Percentiles rank a stretch among this genome's conserved stretches.
Evolutionary conservation across 129 eudicot species (phyloP).

Genomic region (Flaveria robusta): DNA sequence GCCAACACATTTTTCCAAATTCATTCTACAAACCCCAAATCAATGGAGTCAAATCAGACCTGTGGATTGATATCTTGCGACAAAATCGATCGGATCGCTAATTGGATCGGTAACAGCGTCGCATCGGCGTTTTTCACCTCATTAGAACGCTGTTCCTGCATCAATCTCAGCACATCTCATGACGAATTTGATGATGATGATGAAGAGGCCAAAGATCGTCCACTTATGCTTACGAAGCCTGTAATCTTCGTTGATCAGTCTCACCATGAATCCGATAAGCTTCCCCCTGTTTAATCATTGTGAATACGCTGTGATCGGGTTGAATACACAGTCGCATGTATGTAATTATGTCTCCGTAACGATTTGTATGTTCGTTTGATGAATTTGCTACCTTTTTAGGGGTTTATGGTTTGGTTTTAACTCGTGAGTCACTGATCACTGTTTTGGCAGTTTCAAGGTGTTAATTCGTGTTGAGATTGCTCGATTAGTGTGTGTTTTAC

Average conservation of each 20-base stretch:
- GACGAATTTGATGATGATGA: conserved; percentile 49
- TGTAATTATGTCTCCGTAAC: conserved; percentile 18
- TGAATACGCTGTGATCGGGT: not conserved
- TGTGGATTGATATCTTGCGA: conserved; percentile 49
- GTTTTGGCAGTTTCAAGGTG: not conserved
- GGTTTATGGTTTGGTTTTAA: no score
- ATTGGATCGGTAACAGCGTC: conserved; percentile 65
- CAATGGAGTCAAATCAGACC: conserved; percentile 28
- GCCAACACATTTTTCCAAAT: not conserved
- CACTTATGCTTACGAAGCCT: conserved; percentile 57
- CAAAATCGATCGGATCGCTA: conserved; percentile 60
- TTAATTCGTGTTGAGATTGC: not conserved
- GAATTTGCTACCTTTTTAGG: no score
- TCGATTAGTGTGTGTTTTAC: not conserved
- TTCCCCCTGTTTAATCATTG: conserved; percentile 25
- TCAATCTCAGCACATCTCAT: conserved; percentile 63
- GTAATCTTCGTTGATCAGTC: conserved; percentile 29
- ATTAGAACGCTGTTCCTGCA: conserved; percentile 75
- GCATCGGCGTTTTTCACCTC: conserved; percentile 79
- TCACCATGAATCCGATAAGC: conserved; percentile 34
- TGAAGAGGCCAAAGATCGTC: conserved; percentile 66
- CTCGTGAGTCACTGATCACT: no score
- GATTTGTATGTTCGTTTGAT: not conserved
- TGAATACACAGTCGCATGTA: conserved; percentile 12
- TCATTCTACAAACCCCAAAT: not conserved